Conservation (phyloP, 2,329 filamentous ascomycete genomes). For the Diaporthe velutina region DNA sequence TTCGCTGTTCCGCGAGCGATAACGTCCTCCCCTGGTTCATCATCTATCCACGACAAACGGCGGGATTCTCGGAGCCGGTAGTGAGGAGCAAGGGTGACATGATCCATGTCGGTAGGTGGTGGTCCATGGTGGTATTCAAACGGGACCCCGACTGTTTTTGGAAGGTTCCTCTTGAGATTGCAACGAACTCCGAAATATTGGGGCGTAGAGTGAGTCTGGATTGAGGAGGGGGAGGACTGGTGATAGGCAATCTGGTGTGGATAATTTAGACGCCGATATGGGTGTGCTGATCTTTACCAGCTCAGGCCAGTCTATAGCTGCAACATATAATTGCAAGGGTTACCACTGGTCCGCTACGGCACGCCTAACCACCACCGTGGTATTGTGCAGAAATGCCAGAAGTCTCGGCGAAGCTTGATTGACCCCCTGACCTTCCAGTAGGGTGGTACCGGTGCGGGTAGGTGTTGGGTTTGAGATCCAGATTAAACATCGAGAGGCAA, state of each 20-base stretch:
- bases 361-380: constrained; percentile 2
- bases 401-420: constrained; percentile 29
- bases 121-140: constrained; percentile 6
- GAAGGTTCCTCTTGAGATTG: constrained; percentile 16
- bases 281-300: constrained; percentile 26
- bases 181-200: constrained; percentile 4
- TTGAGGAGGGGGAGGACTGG: not conserved
- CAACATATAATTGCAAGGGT: not conserved
- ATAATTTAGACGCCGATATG: constrained; percentile 21
- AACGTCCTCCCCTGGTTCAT: not conserved
- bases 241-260: constrained; percentile 25
- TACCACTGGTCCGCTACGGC: not conserved
- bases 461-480: not conserved
- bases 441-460: not conserved
- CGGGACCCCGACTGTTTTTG: constrained; percentile 27
- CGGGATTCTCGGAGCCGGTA: constrained; percentile 22
- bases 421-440: not conserved
- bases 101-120: constrained; percentile 15
- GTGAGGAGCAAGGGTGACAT: not conserved
- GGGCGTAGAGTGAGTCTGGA: not conserved
- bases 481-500: not conserved
- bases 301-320: constrained; percentile 5
- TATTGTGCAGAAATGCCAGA: constrained; percentile 8
- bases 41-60: constrained; percentile 16
- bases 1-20: not conserved